Evolutionary conservation across 140 eudicot species (phyloP).

Genomic region (Erigeron philadelphicus): DNA sequence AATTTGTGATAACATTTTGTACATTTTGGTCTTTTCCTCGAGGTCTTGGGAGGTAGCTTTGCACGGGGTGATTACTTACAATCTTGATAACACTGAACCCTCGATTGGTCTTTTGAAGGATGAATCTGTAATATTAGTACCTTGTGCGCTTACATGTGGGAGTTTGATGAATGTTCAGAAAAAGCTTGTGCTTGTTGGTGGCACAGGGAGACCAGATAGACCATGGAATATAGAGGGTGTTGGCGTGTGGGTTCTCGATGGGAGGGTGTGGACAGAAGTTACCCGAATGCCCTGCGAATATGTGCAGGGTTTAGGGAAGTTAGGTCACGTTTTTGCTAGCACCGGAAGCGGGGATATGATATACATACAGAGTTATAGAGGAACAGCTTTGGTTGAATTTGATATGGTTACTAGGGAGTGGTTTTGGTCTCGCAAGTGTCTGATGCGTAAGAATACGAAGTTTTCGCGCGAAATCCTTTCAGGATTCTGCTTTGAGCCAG

Average conservation of each 20-base stretch:
- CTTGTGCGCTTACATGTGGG: constrained; percentile 48
- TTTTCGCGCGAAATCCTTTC: constrained; percentile 46
- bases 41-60: constrained; percentile 12
- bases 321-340: constrained; percentile 55
- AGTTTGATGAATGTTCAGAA: constrained; percentile 45
- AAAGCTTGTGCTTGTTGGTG: constrained; percentile 55
- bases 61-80: constrained; percentile 38
- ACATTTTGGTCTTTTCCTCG: constrained; percentile 40
- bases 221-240: constrained; percentile 48
- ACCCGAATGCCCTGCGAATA: constrained; percentile 40
- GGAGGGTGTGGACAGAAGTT: constrained; percentile 39
- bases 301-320: constrained; percentile 42
- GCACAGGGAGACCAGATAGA: constrained; percentile 37
- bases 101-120: constrained; percentile 18
- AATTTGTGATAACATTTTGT: constrained; percentile 34
- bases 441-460: constrained; percentile 30
- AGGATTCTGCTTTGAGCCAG: constrained; percentile 56
- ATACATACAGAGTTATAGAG: constrained; percentile 50
- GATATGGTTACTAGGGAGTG: constrained; percentile 40
- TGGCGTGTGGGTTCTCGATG: constrained; percentile 49
- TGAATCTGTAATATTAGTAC: constrained; percentile 31
- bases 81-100: constrained; percentile 11
- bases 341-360: constrained; percentile 52
- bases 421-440: constrained; percentile 46
- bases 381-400: constrained; percentile 40